Conservation (phyloP, 2,329 filamentous ascomycete species). For the Leptographium radiaticola region DNA sequence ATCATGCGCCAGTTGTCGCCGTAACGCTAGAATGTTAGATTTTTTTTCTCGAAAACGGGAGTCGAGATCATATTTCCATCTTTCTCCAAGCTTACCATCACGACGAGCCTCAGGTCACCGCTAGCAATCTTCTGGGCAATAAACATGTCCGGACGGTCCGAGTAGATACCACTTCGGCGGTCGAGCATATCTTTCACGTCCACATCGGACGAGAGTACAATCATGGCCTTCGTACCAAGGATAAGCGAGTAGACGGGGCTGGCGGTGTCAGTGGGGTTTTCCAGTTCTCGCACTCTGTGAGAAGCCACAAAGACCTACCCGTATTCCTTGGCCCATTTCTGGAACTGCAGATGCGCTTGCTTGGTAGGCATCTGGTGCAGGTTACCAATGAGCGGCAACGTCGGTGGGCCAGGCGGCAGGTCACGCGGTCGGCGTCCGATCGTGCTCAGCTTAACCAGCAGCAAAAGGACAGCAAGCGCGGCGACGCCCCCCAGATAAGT, state of each 20-base stretch:
- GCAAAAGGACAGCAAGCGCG: neutral
- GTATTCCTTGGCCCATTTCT: conserved; percentile 39
- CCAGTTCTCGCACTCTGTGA: neutral
- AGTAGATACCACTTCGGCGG: conserved; percentile 35
- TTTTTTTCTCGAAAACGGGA: neutral
- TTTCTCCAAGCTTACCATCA: neutral
- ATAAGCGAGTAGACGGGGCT: conserved; percentile 37
- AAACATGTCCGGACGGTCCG: conserved; percentile 23
- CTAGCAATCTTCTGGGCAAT: conserved; percentile 9
- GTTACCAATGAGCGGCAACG: conserved; percentile 16
- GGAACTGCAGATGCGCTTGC: conserved; percentile 30
- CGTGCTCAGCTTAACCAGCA: neutral
- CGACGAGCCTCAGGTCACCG: neutral
- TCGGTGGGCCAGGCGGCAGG: conserved; percentile 15
- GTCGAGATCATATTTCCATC: neutral
- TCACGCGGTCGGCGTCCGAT: conserved; percentile 1
- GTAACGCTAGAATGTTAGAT: conserved; percentile 11
- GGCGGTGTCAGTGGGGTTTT: neutral
- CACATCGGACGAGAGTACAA: conserved; percentile 20
- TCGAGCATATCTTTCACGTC: conserved; percentile 37
- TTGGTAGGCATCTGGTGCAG: conserved; percentile 27
- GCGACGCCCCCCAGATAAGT: neutral
- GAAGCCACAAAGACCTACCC: conserved; percentile 1
- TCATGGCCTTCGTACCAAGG: conserved; percentile 30
- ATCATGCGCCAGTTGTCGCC: conserved; percentile 21